Base-by-base conservation (phyloP, 1,284 basidiomycete species). In the Leccinum pallidistipes region DNA sequence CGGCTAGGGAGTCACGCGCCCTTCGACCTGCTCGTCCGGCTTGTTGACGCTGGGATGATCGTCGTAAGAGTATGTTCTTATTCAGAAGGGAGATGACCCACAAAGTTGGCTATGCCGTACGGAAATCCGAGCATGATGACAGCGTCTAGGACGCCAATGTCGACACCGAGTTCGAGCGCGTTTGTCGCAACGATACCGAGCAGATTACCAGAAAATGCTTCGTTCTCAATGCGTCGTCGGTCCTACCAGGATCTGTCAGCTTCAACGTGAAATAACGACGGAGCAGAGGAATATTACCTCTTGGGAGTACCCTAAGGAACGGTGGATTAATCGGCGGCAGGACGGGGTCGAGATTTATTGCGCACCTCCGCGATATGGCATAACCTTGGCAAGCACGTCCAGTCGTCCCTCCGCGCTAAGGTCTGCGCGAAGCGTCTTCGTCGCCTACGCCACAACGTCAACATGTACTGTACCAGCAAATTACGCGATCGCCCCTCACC, bases 81-180 rank as follows among this genome's bases (percentile, higher is more conserved):
- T 6, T 21, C 18, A 18, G 24, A 45, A 14, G n/a, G 12, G 6
- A 55, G 61, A 62, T 2, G 57, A 34, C 85, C 69, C 61, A 92
- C 91, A 64, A 92, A 87, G 68, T 88, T 92, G 1, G 91, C 88
- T 55, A 94, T 77, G 60, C 83, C 87, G 59, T 86, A 83, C 0
- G 94, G 94, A 71, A 96, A 95, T 1, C 93, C 93, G 21, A 95
- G 83, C 85, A 95, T 92, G 62, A 97, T 85, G 36, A 97, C 94
- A 1, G 91, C 92, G 71, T 97, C 95, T 34, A 97, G 77, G 21
- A 84, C 85, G 14, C 94, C 95, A 50, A 97, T 96, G 69, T 97
- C 94, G 32, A 97, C 91, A 38, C 95, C 94, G 1, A 97, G 84
- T 74, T 97, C 95, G 12, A 97, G 81, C 0, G 94, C 95, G 63